phyloP scores from a whole-genome alignment of 1,284 basidiomycete species.

The Marasmius sp. region DNA sequence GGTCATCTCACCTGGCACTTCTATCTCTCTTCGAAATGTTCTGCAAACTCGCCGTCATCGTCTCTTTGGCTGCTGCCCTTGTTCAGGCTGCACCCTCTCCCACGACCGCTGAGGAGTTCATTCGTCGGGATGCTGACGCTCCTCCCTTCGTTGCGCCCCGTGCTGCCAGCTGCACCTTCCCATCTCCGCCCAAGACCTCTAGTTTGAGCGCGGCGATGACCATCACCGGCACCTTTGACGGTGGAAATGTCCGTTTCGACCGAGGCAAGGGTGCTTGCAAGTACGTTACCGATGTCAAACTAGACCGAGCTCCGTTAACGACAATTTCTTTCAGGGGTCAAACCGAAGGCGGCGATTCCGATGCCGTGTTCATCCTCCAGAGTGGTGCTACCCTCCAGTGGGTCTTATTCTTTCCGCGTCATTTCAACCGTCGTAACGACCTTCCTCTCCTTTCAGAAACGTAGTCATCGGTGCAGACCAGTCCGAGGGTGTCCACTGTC shows the following conservation, averaged over 20 bases:
- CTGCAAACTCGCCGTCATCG: background rate
- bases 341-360: constrained; percentile 16
- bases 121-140: background rate
- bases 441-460: constrained; percentile 2
- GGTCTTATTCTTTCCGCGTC: background rate
- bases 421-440: background rate
- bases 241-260: constrained; percentile 18
- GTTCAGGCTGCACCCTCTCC: background rate
- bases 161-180: constrained; percentile 16
- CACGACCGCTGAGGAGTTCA: background rate
- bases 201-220: constrained; percentile 13
- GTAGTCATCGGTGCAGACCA: constrained; percentile 20
- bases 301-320: background rate
- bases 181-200: constrained; percentile 14
- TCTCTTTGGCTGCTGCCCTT: background rate
- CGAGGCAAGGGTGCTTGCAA: constrained; percentile 13
- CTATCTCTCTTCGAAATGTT: background rate
- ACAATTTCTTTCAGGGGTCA: background rate
- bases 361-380: constrained; percentile 18
- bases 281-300: background rate
- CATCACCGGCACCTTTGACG: constrained; percentile 15
- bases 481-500: constrained; percentile 17
- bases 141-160: constrained; percentile 3
- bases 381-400: constrained; percentile 12
- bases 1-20: background rate